Conservation (phyloP, 2,329 filamentous ascomycete species). For the Cladophialophora bantiana region DNA sequence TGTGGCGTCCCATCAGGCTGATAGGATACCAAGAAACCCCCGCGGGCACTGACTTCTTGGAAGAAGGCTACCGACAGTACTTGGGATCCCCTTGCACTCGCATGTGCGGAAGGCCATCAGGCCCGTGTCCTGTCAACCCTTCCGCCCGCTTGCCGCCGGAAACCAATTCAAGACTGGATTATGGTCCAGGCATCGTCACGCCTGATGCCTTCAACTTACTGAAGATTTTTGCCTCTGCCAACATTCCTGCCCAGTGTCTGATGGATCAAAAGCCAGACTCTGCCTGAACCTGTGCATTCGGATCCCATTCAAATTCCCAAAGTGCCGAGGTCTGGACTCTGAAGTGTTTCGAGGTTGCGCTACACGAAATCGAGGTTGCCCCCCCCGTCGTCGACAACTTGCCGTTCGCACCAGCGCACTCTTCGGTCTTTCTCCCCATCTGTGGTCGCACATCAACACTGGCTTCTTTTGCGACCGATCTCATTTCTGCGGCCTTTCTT, state of each 20-base stretch:
- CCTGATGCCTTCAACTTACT: conserved; percentile 10
- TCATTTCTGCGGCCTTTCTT: not conserved
- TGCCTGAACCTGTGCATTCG: not conserved
- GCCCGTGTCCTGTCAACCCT: conserved; percentile 17
- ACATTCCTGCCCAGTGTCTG: not conserved
- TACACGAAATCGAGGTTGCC: conserved; percentile 14
- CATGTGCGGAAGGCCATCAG: conserved; percentile 19
- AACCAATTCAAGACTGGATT: conserved; percentile 4
- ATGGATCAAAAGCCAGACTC: not conserved
- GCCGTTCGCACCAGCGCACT: not conserved
- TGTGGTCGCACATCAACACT: conserved; percentile 6
- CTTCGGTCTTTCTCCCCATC: conserved; percentile 5
- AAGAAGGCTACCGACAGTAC: not conserved
- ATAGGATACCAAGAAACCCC: not conserved
- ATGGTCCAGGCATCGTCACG: conserved; percentile 10
- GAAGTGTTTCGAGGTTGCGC: conserved; percentile 23
- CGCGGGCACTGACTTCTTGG: conserved; percentile 7
- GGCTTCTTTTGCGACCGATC: not conserved
- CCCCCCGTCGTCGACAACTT: conserved; percentile 14
- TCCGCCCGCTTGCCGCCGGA: conserved; percentile 7
- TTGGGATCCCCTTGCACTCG: conserved; percentile 15
- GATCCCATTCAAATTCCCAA: not conserved
- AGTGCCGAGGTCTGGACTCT: conserved; percentile 18
- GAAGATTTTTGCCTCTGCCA: conserved; percentile 15
- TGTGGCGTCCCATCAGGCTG: not conserved